phyloP scores from a whole-genome alignment of 306 rosid species.

The Prunus salicina region DNA sequence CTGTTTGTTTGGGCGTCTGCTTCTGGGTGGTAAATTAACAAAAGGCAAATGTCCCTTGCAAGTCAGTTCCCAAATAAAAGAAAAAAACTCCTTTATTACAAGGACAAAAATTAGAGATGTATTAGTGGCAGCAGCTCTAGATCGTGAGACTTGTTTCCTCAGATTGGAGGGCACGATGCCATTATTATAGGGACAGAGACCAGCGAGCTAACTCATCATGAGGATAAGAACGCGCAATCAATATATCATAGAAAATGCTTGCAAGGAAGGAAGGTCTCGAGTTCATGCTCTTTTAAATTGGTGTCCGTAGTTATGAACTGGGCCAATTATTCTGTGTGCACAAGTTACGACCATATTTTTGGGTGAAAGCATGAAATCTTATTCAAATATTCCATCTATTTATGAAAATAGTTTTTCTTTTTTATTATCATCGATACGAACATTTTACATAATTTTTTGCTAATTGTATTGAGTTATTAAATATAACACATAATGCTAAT shows the following conservation, averaged over 20 bases:
- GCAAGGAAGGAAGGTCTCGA: neutral
- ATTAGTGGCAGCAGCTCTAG: neutral
- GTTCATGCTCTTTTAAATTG: neutral
- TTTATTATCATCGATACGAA: too few species aligned
- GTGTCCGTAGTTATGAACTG: too few species aligned
- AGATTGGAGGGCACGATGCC: slow-evolving; percentile 6
- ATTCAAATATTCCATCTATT: too few species aligned
- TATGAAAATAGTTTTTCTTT: too few species aligned
- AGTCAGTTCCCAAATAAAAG: too few species aligned
- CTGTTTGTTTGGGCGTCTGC: too few species aligned
- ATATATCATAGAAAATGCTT: neutral
- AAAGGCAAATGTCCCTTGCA: neutral
- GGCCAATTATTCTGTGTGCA: too few species aligned
- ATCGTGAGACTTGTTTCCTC: neutral
- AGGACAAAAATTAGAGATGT: neutral
- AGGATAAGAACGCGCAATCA: slow-evolving; percentile 14
- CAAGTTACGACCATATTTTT: too few species aligned
- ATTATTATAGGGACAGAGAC: neutral
- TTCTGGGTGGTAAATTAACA: neutral
- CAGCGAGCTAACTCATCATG: neutral
- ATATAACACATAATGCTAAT: too few species aligned
- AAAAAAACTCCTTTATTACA: neutral
- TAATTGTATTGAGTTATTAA: too few species aligned
- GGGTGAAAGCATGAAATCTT: too few species aligned
- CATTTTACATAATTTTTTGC: too few species aligned